These are phyloP conservation scores for Ophiocordyceps camponoti-leonardi DNA, from an alignment of 2,329 filamentous ascomycete species.

Conservation along the genomic window DNA sequence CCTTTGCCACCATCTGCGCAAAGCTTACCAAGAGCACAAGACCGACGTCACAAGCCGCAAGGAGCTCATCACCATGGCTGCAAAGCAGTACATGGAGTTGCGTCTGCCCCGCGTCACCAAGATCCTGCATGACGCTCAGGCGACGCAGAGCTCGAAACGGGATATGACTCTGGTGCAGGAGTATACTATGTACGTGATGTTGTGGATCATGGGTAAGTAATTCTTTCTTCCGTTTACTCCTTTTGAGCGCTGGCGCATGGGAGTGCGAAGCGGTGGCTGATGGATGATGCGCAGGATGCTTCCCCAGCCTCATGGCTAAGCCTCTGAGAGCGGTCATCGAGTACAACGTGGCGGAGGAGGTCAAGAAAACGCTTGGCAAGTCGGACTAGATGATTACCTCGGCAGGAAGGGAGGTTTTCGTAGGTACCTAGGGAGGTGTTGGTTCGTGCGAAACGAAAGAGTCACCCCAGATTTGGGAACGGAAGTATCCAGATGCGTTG, in stretches of 20 bases:
- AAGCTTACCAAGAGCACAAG: not conserved
- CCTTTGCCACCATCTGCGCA: constrained; percentile 4
- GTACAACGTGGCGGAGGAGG: constrained; percentile 7
- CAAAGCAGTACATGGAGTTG: constrained; percentile 6
- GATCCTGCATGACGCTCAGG: constrained; percentile 4
- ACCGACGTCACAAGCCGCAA: constrained; percentile 1
- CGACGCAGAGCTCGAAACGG: constrained; percentile 5
- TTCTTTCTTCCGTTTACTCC: too few species aligned
- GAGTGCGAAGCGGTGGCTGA: not conserved
- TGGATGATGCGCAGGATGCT: constrained; percentile 3
- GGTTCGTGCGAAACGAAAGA: too few species aligned
- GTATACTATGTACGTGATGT: constrained; percentile 6
- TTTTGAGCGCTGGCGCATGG: not conserved
- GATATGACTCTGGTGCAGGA: constrained; percentile 5
- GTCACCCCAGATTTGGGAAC: not conserved
- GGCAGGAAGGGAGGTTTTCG: too few species aligned
- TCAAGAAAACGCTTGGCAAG: constrained; percentile 3
- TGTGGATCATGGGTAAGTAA: constrained; percentile 6
- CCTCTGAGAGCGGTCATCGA: constrained; percentile 1
- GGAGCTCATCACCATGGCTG: constrained; percentile 4
- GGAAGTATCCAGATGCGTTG: not conserved
- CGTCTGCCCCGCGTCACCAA: constrained; percentile 6
- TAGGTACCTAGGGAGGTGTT: too few species aligned
- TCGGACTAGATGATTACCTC: not conserved
- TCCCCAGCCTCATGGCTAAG: constrained; percentile 3